Percentiles rank a stretch among this genome's conserved stretches.
These are phyloP conservation scores for Neonectria magnoliae DNA, from an alignment of 2,329 filamentous ascomycete genomes.

Conservation along the genomic window DNA sequence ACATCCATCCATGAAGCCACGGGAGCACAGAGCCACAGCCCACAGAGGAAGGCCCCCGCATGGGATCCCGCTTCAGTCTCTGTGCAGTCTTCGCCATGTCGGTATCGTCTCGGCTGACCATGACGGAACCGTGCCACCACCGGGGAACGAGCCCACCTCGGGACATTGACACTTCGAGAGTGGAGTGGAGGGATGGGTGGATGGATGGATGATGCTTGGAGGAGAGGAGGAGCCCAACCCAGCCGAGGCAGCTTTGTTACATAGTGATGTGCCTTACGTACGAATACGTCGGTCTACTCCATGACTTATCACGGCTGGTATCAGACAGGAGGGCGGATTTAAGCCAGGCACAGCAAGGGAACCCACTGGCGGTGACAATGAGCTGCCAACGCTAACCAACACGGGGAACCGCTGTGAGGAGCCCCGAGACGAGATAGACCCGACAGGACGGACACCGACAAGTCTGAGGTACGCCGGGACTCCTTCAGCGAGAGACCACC, in stretches of 20 bases:
- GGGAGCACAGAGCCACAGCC: constrained; percentile 4
- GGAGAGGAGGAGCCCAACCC: neutral
- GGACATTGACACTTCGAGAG: constrained; percentile 19
- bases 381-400: constrained; percentile 10
- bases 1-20: constrained; percentile 13
- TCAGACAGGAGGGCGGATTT: constrained; percentile 6
- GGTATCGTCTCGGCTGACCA: constrained; percentile 39
- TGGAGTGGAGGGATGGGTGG: neutral
- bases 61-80: constrained; percentile 23
- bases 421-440: constrained; percentile 36
- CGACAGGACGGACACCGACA: constrained; percentile 23
- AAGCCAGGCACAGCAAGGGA: constrained; percentile 10
- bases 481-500: neutral
- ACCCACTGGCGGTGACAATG: neutral
- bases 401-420: constrained; percentile 37
- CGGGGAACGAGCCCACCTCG: constrained; percentile 25
- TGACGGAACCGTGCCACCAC: constrained; percentile 31
- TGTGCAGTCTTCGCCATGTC: constrained; percentile 25
- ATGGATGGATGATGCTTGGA: constrained; percentile 4
- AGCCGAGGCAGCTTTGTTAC: neutral
- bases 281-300: neutral
- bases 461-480: too few relatives aligned
- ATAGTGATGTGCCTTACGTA: neutral
- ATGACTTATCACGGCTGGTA: constrained; percentile 5
- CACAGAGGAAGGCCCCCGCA: constrained; percentile 11